Evolutionary conservation across 2,329 filamentous ascomycete genomes (phyloP).

Genomic region (Microcera coccophila): DNA sequence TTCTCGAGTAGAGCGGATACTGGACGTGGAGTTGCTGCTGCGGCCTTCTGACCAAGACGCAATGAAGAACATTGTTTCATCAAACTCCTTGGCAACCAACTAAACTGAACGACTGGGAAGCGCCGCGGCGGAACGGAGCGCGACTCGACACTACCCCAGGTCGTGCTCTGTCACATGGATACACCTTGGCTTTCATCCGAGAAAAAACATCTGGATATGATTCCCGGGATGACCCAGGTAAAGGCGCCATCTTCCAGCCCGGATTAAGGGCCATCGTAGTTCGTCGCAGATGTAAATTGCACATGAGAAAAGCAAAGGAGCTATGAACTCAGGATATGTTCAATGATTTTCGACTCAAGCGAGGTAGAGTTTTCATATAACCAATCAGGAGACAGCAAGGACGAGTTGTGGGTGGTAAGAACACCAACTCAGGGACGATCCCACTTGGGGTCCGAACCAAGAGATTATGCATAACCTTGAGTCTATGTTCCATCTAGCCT

Average conservation of each 20-base stretch:
- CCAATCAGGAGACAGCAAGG: conserved; percentile 1
- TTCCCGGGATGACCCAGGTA: background rate
- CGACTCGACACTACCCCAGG: no score
- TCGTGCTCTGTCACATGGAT: background rate
- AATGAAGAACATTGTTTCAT: background rate
- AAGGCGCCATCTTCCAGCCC: no score
- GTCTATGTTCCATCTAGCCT: background rate
- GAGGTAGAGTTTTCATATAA: background rate
- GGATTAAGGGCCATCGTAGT: background rate
- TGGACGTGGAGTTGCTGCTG: background rate
- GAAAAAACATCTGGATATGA: background rate
- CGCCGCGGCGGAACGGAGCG: no score
- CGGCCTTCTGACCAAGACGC: background rate
- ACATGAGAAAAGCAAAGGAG: background rate
- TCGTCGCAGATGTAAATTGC: background rate
- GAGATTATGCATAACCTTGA: conserved; percentile 16
- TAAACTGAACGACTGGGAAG: no score
- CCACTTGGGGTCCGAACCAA: conserved; percentile 11
- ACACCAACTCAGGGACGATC: conserved; percentile 6
- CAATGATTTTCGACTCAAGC: background rate
- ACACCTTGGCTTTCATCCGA: background rate
- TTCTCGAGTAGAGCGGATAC: conserved; percentile 10
- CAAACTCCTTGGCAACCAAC: background rate
- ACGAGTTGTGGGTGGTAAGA: conserved; percentile 8
- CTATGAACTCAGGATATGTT: background rate